These are phyloP conservation scores for Peltaster fructicola DNA, from an alignment of 2,329 filamentous ascomycete species.

Conservation along the genomic window DNA sequence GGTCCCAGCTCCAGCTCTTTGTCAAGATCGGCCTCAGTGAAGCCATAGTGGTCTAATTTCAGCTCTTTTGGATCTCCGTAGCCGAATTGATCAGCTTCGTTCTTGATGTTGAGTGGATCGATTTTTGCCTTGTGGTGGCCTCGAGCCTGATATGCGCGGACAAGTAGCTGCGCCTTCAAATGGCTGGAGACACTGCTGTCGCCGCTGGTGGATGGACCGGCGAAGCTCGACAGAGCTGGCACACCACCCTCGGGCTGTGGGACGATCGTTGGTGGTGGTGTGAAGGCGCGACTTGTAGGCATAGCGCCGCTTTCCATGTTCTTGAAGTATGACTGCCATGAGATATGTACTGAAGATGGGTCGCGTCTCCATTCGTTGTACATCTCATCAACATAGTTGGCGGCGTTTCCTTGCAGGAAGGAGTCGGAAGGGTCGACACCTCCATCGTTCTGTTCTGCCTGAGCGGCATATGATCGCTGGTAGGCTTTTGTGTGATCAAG, in stretches of 20 bases:
- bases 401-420: constrained; percentile 90
- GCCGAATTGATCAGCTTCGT: constrained; percentile 65
- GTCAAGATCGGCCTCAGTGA: constrained; percentile 85
- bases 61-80: constrained; percentile 85
- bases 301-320: constrained; percentile 98
- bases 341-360: constrained; percentile 83
- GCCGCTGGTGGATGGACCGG: constrained; percentile 49
- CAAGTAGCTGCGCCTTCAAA: constrained; percentile 91
- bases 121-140: constrained; percentile 98
- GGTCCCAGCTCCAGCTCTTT: constrained; percentile 82
- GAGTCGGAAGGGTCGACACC: constrained; percentile 77
- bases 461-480: constrained; percentile 39
- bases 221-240: constrained; percentile 48
- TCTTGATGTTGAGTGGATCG: constrained; percentile 85
- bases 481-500: constrained; percentile 25
- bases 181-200: constrained; percentile 84
- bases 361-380: constrained; percentile 95
- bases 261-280: constrained; percentile 81
- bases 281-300: constrained; percentile 94
- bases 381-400: constrained; percentile 99
- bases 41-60: constrained; percentile 82
- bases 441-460: constrained; percentile 39
- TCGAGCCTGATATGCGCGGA: constrained; percentile 92
- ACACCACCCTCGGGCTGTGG: constrained; percentile 65
- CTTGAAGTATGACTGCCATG: constrained; percentile 98